Conservation (phyloP, 192 early-diverging fungal genomes). For the Coemansia sp. region DNA sequence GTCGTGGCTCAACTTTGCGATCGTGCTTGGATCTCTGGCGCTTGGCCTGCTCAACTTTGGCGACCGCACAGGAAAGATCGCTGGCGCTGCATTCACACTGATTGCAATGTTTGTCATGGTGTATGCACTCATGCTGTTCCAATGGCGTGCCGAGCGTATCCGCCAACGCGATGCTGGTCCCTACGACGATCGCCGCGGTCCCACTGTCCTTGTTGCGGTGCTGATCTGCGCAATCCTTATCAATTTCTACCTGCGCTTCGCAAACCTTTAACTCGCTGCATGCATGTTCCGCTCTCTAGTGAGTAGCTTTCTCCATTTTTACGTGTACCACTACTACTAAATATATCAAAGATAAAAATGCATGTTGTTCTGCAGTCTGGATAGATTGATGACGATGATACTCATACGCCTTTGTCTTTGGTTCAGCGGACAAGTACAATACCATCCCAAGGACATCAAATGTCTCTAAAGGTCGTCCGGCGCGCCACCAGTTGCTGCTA, state of each 20-base stretch:
- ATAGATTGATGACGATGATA: background rate
- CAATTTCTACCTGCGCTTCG: constrained; percentile 69
- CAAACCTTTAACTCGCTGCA: constrained; percentile 9
- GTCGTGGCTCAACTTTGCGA: constrained; percentile 85
- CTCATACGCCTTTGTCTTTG: background rate
- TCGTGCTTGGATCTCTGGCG: constrained; percentile 73
- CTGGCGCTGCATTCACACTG: constrained; percentile 67
- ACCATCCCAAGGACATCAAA: background rate
- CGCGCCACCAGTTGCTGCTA: background rate
- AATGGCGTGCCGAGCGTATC: constrained; percentile 72
- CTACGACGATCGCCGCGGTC: constrained; percentile 76
- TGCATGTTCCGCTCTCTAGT: background rate
- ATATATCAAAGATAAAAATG: background rate
- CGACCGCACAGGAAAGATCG: constrained; percentile 67
- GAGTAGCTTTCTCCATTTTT: background rate
- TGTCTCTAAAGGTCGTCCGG: background rate
- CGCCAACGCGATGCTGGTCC: constrained; percentile 66
- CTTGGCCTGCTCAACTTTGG: constrained; percentile 83
- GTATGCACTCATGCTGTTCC: constrained; percentile 74
- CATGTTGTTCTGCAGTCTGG: background rate
- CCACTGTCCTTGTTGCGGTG: constrained; percentile 67
- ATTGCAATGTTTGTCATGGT: constrained; percentile 77
- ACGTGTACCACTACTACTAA: background rate
- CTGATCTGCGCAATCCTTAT: constrained; percentile 66
- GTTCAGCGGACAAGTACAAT: background rate